Evolutionary conservation across 805 yeast species (phyloP), one percentile per base, ranked within the genome.

Genomic region (Priceomyces medius): DNA sequence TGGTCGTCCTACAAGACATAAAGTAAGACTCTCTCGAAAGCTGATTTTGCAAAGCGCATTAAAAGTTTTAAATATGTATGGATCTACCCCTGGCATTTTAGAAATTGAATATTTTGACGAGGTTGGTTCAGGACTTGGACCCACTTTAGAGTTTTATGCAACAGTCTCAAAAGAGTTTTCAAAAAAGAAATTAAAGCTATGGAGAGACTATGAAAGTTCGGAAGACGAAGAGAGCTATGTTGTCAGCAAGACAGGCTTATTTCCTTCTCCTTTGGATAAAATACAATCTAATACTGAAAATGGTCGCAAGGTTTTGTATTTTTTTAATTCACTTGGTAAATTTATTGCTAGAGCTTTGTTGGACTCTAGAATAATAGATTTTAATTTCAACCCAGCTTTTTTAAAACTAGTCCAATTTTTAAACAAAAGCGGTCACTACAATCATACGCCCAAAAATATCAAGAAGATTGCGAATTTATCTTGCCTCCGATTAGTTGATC

Each of bases 101-200:
- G 98, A 91, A 53, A 81, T 93, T 42, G 96, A 90, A 58, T 91
- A 85, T 54, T 80, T 75, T 47, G 89, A 84, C 49, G 99, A 91
- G 59, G 96, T 76, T 5, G 99, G 98, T n/a, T 83, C 96, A 0
- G 99, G 99, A 0, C 66, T 89, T 34, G 99, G 99, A 0, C 99
- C 99, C 3, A 91, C 99, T 0, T 69, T 90, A 48, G 99, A 91
- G 61, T 91, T 93, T 56, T 91, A 88, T 55, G 81, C 97, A 0
- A 68, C 74, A 12, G 88, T 87, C 2, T 88, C 97, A 0, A 79
- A 72, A 42, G 89, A 83, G 47, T 88, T 91, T 58, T 67, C 84
- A 1, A 73, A 67, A 48, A 74, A 71, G 38, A 71, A 71, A 20
- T 62, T 83, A 35, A 63, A 62, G 7, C 67, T 93, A 68, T 91